These are phyloP conservation scores for Russula olivacea DNA, from an alignment of 768 basidiomycete genomes.

Conservation along the genomic window DNA sequence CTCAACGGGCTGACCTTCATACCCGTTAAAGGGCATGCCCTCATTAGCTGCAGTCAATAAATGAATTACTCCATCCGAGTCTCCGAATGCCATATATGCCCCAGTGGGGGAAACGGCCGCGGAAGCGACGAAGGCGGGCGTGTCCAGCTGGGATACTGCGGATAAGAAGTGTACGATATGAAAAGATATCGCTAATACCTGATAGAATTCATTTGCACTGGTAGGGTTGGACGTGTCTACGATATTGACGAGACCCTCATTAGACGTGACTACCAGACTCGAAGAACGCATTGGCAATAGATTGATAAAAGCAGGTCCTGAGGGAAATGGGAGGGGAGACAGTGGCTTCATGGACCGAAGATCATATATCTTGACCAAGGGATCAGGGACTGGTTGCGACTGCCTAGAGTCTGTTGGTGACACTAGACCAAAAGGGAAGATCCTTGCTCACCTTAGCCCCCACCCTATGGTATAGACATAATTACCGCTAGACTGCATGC, in stretches of 20 bases:
- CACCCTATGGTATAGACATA: constrained; percentile 83
- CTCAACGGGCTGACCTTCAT: constrained; percentile 78
- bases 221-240: constrained; percentile 72
- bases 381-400: constrained; percentile 82
- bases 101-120: constrained; percentile 80
- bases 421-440: background rate
- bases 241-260: constrained; percentile 77
- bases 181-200: constrained; percentile 44
- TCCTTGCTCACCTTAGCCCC: constrained; percentile 59
- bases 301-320: constrained; percentile 81
- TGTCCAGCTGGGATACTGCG: constrained; percentile 47
- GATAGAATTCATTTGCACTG: constrained; percentile 70
- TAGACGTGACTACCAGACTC: constrained; percentile 67
- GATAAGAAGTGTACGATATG: background rate
- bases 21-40: constrained; percentile 77
- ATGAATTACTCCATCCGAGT: constrained; percentile 79
- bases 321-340: constrained; percentile 80
- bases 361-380: constrained; percentile 90
- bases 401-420: constrained; percentile 46
- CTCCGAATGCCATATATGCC: constrained; percentile 90
- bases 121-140: constrained; percentile 72
- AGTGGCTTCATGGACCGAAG: constrained; percentile 76
- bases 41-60: constrained; percentile 70
- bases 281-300: constrained; percentile 71
- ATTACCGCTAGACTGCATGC: constrained; percentile 73